Evolutionary conservation across 139 green algal species (phyloP), one percentile per base, ranked within the genome.

Genomic region (Tetraselmis chui): DNA sequence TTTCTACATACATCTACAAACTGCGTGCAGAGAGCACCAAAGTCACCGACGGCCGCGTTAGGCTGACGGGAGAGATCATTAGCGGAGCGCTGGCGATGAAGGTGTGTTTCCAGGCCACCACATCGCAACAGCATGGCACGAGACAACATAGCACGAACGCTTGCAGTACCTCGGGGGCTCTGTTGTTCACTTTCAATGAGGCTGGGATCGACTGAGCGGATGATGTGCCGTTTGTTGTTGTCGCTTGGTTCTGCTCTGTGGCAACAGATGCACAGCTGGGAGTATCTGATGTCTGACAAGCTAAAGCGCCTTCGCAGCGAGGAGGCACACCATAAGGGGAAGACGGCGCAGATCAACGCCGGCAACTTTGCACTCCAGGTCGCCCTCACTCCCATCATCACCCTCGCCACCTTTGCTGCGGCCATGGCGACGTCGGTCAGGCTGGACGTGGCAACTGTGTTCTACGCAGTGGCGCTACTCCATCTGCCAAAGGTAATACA

Each of bases 21-120:
- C 82, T 82, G 30, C 29, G 84, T 25, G 27, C 31, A 28, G 31
- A 29, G 29, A 31, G 87, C 23, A 85, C 91, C 0, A 25, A 79
- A 2, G 67, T 88, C 59, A 95, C 93, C 1, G 94, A 97, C 83
- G 92, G 95, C 87, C 89, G 94, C 0, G 93, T 97, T 58, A 86
- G 91, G 26, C 88, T 97, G 74, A 88, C 89, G n/a, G 85, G 90
- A 0, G 88, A 93, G 79, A 85, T 90, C 75, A 88, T 92, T 30
- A 45, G 45, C 29, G 93, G 93, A 26, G 82, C 86, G 23, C 83
- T 95, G 32, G 92, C 93, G 18, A 90, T 94, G 81, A 97, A 97
- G 82, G 96, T 97, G 91, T n/a, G n/a, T n/a, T n/a, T n/a, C n/a
- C n/a, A n/a, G n/a, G n/a, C n/a, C n/a, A n/a, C n/a, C n/a, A n/a